phyloP scores from a whole-genome alignment of 768 basidiomycete species.

The Basidioascus undulatus region DNA sequence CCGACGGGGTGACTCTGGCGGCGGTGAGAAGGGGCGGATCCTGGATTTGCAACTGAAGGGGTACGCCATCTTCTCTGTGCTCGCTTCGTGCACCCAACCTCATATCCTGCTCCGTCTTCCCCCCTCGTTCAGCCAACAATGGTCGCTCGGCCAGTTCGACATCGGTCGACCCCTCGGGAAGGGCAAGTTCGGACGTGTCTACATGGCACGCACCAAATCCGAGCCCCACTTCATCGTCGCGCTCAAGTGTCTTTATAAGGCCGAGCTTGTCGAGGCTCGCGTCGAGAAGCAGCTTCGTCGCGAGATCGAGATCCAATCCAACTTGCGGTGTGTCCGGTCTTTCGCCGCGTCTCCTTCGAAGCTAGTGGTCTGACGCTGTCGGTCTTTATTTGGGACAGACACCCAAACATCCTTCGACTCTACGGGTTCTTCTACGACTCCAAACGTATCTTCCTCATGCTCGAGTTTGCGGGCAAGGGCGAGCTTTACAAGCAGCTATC shows the following conservation, averaged over 20 bases:
- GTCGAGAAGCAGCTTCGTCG: conserved; percentile 93
- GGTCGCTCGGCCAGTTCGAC: conserved; percentile 66
- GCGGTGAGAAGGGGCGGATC: conserved; percentile 23
- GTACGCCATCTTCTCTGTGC: conserved; percentile 35
- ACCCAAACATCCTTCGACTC: conserved; percentile 77
- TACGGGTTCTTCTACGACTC: conserved; percentile 98
- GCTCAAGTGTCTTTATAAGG: conserved; percentile 89
- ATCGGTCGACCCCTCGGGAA: conserved; percentile 94
- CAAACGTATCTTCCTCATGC: conserved; percentile 91
- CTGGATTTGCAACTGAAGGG: neutral
- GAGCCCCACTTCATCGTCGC: conserved; percentile 82
- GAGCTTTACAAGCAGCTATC: conserved; percentile 90
- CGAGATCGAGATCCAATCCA: conserved; percentile 95
- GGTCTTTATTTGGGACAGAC: conserved; percentile 23
- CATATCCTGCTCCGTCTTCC: neutral
- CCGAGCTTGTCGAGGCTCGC: conserved; percentile 68
- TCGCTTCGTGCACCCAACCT: neutral
- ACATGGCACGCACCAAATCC: conserved; percentile 84
- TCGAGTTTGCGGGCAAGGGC: conserved; percentile 91
- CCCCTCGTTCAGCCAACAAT: conserved; percentile 24
- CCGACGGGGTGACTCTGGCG: conserved; percentile 37
- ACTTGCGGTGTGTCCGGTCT: conserved; percentile 32
- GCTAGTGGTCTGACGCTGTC: neutral
- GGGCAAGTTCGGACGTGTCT: conserved; percentile 95
- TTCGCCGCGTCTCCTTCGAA: neutral